A percentile compares a stretch with the other conserved stretches of the same genome.
These are phyloP conservation scores for Ceratobasidium sp. DNA, from an alignment of 1,284 basidiomycete species.

Conservation along the genomic window DNA sequence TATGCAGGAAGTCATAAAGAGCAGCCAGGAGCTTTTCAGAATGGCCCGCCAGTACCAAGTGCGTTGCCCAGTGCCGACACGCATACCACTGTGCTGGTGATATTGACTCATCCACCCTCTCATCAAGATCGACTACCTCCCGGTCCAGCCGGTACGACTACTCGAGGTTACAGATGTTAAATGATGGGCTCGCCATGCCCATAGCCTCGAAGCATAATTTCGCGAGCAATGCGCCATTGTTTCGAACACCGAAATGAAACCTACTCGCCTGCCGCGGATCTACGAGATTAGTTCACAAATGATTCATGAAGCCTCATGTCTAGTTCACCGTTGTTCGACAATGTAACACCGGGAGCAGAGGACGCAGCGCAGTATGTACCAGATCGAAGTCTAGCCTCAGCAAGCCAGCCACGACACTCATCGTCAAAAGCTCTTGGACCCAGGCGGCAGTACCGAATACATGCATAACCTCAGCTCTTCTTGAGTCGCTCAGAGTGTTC, in stretches of 20 bases:
- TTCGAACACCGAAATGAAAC: neutral
- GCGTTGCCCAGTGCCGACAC: conserved; percentile 6
- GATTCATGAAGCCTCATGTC: neutral
- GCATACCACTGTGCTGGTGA: neutral
- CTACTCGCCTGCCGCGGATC: neutral
- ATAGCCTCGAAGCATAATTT: neutral
- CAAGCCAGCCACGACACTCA: neutral
- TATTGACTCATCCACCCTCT: neutral
- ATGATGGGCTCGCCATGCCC: neutral
- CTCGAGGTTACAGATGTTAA: conserved; percentile 18
- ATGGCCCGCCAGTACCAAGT: neutral
- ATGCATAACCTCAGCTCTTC: neutral
- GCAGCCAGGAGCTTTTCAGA: neutral
- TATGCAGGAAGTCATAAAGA: conserved; percentile 8
- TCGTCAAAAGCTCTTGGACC: neutral
- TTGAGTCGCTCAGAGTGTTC: too few species aligned
- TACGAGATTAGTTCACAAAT: neutral
- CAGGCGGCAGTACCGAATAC: neutral
- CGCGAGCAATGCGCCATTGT: neutral
- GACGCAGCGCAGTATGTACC: neutral
- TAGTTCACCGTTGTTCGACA: neutral
- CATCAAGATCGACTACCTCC: neutral
- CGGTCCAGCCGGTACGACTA: neutral
- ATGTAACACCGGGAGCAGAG: neutral
- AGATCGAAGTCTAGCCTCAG: neutral